These are phyloP conservation scores for Dryas drummondii DNA, from an alignment of 306 rosid genomes.

Conservation along the genomic window DNA sequence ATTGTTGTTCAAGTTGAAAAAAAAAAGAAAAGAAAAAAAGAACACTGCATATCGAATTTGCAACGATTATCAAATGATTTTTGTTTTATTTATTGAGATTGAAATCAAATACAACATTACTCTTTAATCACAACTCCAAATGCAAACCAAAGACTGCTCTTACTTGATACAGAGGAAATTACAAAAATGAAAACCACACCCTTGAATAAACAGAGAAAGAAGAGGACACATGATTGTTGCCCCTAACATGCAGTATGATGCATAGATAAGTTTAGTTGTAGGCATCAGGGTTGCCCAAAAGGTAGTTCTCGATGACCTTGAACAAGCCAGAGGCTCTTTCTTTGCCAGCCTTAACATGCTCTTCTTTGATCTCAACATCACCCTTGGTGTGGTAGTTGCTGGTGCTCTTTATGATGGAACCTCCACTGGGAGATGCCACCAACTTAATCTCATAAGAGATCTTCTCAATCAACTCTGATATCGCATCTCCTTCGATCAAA, in stretches of 20 bases:
- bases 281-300: conserved; percentile 30
- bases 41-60: too few relatives aligned
- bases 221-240: too few relatives aligned
- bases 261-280: conserved; percentile 20
- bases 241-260: too few relatives aligned
- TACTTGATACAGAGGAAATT: too few relatives aligned
- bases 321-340: conserved; percentile 27
- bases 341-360: conserved; percentile 18
- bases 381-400: conserved; percentile 32
- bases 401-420: conserved; percentile 34
- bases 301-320: conserved; percentile 34
- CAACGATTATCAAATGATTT: too few relatives aligned
- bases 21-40: too few relatives aligned
- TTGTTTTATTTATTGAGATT: too few relatives aligned
- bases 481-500: conserved; percentile 37
- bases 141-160: not conserved
- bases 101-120: too few relatives aligned
- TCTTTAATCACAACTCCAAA: too few relatives aligned
- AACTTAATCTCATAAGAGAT: conserved; percentile 32
- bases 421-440: conserved; percentile 36
- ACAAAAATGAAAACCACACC: too few relatives aligned
- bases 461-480: conserved; percentile 43
- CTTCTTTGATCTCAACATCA: conserved; percentile 25
- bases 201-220: not conserved
- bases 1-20: too few relatives aligned